Base-by-base conservation (phyloP, 805 yeast species). In the Candida sithepensis region DNA sequence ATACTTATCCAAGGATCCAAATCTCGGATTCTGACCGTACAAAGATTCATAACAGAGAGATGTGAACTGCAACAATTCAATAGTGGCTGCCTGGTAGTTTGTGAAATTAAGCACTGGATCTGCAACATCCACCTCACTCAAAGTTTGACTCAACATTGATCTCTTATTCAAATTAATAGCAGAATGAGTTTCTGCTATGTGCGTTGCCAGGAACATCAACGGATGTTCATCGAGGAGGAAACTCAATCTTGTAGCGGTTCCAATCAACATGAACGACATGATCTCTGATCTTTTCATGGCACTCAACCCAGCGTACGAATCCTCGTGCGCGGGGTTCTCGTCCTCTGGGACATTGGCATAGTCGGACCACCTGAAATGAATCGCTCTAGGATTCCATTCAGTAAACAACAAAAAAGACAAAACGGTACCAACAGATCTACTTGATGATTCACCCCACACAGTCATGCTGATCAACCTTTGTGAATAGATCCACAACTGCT, bases 321-420 rank as follows among this genome's bases (percentile, higher is more conserved):
- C 79, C 12, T 69, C 78, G 16, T 60, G 67, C 21, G 50, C 46
- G 43, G 53, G 26, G 14, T 47, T 46, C 26, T 63, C 68, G 47
- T 75, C 81, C 8, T 77, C 83, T 0, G 78, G 73, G 43, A 69
- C 66, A 56, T 85, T 84, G 1, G 92, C 96, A 66, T 88, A 87
- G 66, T 91, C 96, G 0, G 82, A 68, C 87, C 92, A 81, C 54
- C 89, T 70, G 84, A 90, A 85, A 64, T 90, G 97, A 50, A 90
- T 89, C 3, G 96, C 96, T 45, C 96, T 71, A 3, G 97, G 97
- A 57, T 90, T 89, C 98, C 98, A 91, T 64, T 92, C 97, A 0
- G 96, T 87, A 56, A 88, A 84, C 16, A 91, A 70, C 43, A 91
- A 66, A 60, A 91, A 88, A 0, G 97, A 91, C 50, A 86, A 74